Conservation (phyloP, 495 filamentous ascomycete genomes). For the Annulohypoxylon moriforme region DNA sequence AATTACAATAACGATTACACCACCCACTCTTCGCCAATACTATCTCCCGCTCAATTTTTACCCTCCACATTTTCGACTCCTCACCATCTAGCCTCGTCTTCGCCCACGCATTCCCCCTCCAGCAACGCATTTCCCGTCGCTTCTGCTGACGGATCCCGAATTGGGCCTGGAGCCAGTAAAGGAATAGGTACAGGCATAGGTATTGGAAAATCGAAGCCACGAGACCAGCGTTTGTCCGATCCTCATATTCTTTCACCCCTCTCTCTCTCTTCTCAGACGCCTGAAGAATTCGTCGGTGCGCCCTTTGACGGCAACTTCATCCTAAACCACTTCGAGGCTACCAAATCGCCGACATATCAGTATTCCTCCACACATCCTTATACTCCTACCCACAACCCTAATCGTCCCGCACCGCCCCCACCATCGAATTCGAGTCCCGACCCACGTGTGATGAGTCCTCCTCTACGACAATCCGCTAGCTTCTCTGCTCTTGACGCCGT, state of each 20-base stretch:
- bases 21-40: constrained; percentile 51
- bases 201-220: constrained; percentile 58
- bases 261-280: constrained; percentile 62
- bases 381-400: constrained; percentile 3
- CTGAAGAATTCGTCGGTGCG: constrained; percentile 77
- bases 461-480: constrained; percentile 82
- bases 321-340: constrained; percentile 74
- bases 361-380: constrained; percentile 46
- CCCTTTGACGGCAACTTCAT: constrained; percentile 77
- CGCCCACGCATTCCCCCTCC: constrained; percentile 44
- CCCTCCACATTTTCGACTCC: constrained; percentile 51
- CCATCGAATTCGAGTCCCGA: constrained; percentile 70
- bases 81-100: constrained; percentile 59
- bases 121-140: constrained; percentile 30
- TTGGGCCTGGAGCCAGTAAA: constrained; percentile 34
- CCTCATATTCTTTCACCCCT: constrained; percentile 62
- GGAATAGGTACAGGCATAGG: constrained; percentile 42
- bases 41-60: constrained; percentile 50
- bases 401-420: constrained; percentile 60
- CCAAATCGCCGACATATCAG: constrained; percentile 56
- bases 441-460: constrained; percentile 64
- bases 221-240: constrained; percentile 42
- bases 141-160: constrained; percentile 34
- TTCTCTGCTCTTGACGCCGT: constrained; percentile 70
- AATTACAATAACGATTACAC: constrained; percentile 30